phyloP scores from a whole-genome alignment of 2,329 filamentous ascomycete genomes.

The Aspergillus jensenii region DNA sequence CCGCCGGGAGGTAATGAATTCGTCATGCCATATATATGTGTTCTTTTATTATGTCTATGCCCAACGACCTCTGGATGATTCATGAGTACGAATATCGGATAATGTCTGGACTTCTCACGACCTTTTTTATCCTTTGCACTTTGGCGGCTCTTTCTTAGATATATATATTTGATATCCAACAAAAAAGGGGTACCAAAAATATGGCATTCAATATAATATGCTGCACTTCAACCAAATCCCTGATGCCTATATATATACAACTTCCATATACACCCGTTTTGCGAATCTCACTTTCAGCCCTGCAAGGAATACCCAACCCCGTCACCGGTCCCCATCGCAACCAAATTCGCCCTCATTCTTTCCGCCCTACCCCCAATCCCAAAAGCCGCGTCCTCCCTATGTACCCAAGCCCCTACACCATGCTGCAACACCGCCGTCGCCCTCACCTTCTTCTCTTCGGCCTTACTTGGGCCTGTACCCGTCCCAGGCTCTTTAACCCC shows the following conservation, averaged over 20 bases:
- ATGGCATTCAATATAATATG: neutral
- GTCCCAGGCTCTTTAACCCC: constrained; percentile 32
- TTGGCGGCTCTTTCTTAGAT: neutral
- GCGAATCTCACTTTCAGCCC: constrained; percentile 26
- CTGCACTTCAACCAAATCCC: neutral
- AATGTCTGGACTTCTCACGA: constrained; percentile 10
- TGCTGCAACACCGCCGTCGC: constrained; percentile 48
- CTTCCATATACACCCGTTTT: neutral
- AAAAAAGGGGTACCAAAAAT: neutral
- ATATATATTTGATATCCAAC: neutral
- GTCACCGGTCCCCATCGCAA: constrained; percentile 47
- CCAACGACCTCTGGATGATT: constrained; percentile 27
- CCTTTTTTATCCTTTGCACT: constrained; percentile 1
- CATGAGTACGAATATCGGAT: constrained; percentile 3
- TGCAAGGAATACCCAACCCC: constrained; percentile 46
- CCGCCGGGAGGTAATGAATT: constrained; percentile 25
- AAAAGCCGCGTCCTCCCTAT: constrained; percentile 42
- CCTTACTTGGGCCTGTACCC: constrained; percentile 11
- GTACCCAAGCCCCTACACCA: constrained; percentile 46
- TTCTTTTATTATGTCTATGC: constrained; percentile 34
- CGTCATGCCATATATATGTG: constrained; percentile 29
- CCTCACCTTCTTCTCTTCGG: constrained; percentile 36
- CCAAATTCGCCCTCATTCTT: constrained; percentile 44
- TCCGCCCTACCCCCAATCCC: constrained; percentile 39
- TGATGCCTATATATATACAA: neutral